Evolutionary conservation across 305 asterid species (phyloP), one percentile per base, ranked within the genome.

Genomic region (Plantago coronopus): DNA sequence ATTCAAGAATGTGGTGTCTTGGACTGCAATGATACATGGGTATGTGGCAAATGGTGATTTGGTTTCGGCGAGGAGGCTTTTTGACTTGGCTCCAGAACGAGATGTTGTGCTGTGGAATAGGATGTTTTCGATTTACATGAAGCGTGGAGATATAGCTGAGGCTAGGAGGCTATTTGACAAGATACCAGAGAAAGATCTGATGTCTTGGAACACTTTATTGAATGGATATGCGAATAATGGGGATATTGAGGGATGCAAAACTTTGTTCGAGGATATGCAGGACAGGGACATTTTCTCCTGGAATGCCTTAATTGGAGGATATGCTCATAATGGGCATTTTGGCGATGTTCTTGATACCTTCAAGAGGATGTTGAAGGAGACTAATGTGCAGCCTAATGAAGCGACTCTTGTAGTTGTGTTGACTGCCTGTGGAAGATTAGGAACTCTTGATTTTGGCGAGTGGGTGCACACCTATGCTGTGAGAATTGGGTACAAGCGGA

Each of bases 11-110:
- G 96, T 91, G 54, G 94, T 91, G 50, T 69, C 86, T 22, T 91
- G 96, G 95, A 91, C 96, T 34, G 75, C 88, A 7, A 86, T 88
- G 93, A 78, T 91, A 37, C 78, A 72, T 34, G 94, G 86, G 9
- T 88, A 76, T 53, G 73, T 79, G 21, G 73, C 63, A 5, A 76
- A 78, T 59, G 79, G 81, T 25, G 85, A 88, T 59, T 69, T 88
- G 73, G 68, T 61, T 25, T 73, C 81, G 1, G 96, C 93, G 0
- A 79, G 88, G 70, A 72, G 67, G 79, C 87, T 88, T 29, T 88
- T 86, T 37, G 87, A 91, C 43, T 74, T 86, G 75, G 86, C 95
- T 5, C 96, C 96, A 0, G 91, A 83, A 61, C 73, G 88, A 38
- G 98, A 91, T 45, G 59, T 82, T 16, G 87, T 91, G 46, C 17